Conservation (phyloP, 306 rosid species). For the Bauhinia variegata region DNA sequence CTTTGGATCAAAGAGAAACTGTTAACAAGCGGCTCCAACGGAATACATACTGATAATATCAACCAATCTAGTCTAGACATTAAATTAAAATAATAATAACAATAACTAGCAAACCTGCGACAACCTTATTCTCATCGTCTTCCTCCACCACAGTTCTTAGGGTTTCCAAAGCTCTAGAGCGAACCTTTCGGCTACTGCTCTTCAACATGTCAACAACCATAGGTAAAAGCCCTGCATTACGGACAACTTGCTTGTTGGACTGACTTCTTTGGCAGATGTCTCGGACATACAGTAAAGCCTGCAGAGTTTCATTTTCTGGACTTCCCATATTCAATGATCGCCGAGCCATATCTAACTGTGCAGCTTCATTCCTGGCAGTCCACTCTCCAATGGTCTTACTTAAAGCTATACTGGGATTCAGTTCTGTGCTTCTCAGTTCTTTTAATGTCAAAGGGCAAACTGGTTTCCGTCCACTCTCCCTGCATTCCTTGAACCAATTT, state of each 20-base stretch:
- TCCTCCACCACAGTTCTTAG: slow-evolving; percentile 80
- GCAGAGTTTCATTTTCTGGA: slow-evolving; percentile 72
- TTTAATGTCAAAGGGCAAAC: slow-evolving; percentile 79
- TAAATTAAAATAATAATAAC: slow-evolving; percentile 35
- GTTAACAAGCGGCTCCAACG: slow-evolving; percentile 38
- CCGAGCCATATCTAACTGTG: slow-evolving; percentile 91
- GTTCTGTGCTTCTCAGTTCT: slow-evolving; percentile 63
- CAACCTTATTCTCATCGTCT: slow-evolving; percentile 86
- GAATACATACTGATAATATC: slow-evolving; percentile 22
- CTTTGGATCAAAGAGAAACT: slow-evolving; percentile 54
- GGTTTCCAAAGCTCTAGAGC: slow-evolving; percentile 83
- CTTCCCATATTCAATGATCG: slow-evolving; percentile 66
- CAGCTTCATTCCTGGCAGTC: slow-evolving; percentile 95
- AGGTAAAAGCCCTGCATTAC: slow-evolving; percentile 81
- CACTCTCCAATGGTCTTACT: slow-evolving; percentile 99
- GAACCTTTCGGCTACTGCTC: slow-evolving; percentile 78
- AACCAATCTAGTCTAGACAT: background rate
- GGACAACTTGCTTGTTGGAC: slow-evolving; percentile 64
- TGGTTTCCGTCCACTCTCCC: slow-evolving; percentile 78
- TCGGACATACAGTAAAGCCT: slow-evolving; percentile 72
- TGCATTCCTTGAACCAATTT: slow-evolving; percentile 94
- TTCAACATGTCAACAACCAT: slow-evolving; percentile 86
- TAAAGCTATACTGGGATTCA: slow-evolving; percentile 95
- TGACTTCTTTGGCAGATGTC: slow-evolving; percentile 70
- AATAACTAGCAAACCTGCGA: slow-evolving; percentile 42